phyloP scores from a whole-genome alignment of 352 stramenopile genomes.

The Blastocystis sp. region DNA sequence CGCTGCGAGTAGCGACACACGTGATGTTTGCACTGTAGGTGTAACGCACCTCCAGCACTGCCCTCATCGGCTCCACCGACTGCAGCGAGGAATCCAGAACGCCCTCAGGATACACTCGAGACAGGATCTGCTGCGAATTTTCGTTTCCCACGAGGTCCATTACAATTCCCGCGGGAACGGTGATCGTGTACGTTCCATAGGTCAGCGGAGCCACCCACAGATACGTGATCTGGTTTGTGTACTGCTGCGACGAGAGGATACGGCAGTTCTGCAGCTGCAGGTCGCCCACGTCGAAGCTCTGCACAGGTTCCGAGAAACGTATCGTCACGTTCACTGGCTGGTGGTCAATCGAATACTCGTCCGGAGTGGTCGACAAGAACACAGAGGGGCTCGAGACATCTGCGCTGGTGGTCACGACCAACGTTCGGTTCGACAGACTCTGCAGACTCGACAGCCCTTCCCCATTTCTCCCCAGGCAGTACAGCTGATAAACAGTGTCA shows the following conservation, averaged over 20 bases:
- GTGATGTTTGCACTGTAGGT: background rate
- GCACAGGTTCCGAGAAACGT: background rate
- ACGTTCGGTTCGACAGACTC: background rate
- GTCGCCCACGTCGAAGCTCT: background rate
- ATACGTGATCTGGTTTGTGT: background rate
- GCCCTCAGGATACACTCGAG: background rate
- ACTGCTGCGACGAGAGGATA: background rate
- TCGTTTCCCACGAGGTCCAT: background rate
- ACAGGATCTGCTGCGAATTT: background rate
- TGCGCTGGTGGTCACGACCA: background rate
- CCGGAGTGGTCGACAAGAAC: background rate
- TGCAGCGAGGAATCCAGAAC: background rate
- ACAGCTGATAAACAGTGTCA: background rate
- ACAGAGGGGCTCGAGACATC: background rate
- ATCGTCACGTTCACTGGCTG: slow-evolving; percentile 9
- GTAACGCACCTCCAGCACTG: background rate
- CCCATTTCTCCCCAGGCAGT: background rate
- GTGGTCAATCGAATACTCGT: background rate
- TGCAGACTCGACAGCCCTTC: background rate
- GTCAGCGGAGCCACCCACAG: background rate
- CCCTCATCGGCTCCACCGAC: background rate
- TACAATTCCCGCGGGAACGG: slow-evolving; percentile 7
- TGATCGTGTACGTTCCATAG: background rate
- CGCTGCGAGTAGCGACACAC: background rate
- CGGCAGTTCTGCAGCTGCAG: background rate